A percentile compares a stretch with the other conserved stretches of the same genome.
These are phyloP conservation scores for Pseudonitzschia delicatissima DNA, from an alignment of 108 stramenopile species.

Conservation along the genomic window DNA sequence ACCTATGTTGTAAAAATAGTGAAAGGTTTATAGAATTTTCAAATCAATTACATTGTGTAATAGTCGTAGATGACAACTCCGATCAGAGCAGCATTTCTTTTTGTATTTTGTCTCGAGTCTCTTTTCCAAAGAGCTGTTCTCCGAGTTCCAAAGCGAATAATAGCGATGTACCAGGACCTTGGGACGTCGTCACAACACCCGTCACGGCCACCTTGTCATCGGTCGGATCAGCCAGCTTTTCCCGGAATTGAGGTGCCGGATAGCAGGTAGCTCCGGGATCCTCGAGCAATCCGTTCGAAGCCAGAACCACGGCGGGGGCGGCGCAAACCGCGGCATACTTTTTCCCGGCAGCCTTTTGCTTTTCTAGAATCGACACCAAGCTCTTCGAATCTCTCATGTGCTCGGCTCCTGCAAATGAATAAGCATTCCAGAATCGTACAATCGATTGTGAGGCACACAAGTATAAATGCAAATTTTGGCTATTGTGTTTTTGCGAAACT, in stretches of 20 bases:
- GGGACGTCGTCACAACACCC: constrained; percentile 64
- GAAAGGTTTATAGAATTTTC: neutral
- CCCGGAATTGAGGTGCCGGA: constrained; percentile 75
- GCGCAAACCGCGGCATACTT: constrained; percentile 84
- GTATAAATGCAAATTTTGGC: neutral
- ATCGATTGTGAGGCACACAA: neutral
- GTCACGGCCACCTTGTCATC: constrained; percentile 72
- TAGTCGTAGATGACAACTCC: too few species aligned
- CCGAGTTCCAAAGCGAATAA: constrained; percentile 66
- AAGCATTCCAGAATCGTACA: neutral
- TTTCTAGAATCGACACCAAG: constrained; percentile 64
- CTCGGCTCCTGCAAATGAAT: constrained; percentile 51
- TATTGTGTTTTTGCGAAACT: neutral
- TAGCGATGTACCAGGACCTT: constrained; percentile 81
- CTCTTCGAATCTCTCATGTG: constrained; percentile 69
- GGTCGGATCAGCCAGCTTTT: constrained; percentile 45
- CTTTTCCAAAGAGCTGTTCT: constrained; percentile 59
- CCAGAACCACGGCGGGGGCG: constrained; percentile 84
- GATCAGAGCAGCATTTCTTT: constrained; percentile 45
- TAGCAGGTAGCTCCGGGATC: constrained; percentile 84
- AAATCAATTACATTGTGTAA: too few species aligned
- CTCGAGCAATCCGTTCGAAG: constrained; percentile 61
- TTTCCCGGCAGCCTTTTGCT: constrained; percentile 62
- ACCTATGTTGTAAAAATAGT: neutral
- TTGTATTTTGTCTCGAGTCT: constrained; percentile 52